Evolutionary conservation across 164 flowering plant species (phyloP), one percentile per base, ranked within the genome.

Genomic region (Annona cherimola): DNA sequence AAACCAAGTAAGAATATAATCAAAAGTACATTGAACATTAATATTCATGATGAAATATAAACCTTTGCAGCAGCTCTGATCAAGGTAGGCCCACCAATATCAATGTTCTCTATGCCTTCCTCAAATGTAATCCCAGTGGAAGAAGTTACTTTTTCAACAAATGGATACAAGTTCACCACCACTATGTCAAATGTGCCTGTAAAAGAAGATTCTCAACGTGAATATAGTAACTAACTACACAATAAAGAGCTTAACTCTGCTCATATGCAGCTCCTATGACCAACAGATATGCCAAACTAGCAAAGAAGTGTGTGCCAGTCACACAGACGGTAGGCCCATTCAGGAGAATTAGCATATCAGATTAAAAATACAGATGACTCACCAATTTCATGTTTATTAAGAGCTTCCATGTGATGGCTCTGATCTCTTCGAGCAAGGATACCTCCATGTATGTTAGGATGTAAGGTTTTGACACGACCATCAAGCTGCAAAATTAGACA

Each of bases 81-180:
- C 99, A 93, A 92, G 72, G 98, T 84, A 76, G 97, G 99, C 54
- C 99, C 99, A 80, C 99, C 99, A 81, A 96, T 96, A 78, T 96
- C 98, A 79, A 93, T 90, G 77, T 96, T 96, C 80, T 96, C 98
- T 77, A 93, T 84, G 64, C 97, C 97, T 84, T 90, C 97, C 61
- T 96, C 98, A 79, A 96, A 93, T 45, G 84, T 70, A 54, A 93
- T 85, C 66, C 81, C 88, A 42, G 80, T 83, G 35, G 83, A 55
- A 59, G 98, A 83, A 79, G 97, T 81, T 73, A 96, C 99, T 84
- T 89, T 92, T 39, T 83, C 87, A 74, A 93, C 91, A 63, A 96
- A 93, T 0, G 98, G 99, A 64, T 93, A 96, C 80, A 93, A 82
- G 81, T 96, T 96, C 73, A 93, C 98, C 78, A 93, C 91, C 72